Evolutionary conservation across 1,139 yeast species (phyloP), one percentile per base, ranked within the genome.

Genomic region (Taiozyma sp.): DNA sequence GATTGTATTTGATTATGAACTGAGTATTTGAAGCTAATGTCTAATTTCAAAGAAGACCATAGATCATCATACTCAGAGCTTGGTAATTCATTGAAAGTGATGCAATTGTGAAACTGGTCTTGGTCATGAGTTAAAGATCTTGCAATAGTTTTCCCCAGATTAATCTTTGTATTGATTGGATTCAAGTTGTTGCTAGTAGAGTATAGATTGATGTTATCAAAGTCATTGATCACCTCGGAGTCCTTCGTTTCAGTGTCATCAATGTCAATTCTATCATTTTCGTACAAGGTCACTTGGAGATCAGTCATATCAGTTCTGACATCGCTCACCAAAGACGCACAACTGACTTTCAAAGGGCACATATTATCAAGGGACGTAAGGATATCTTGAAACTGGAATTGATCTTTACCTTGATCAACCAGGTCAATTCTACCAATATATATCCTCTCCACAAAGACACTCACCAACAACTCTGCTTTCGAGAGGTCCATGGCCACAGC

Each of bases 1-100:
- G 63, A 58, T 8, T 63, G 62, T 2, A 70, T 60, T 50, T 68
- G 64, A 29, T 60, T 61, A 46, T 59, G 64, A 30, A 69, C 44
- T 30, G 59, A 58, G 32, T 59, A 57, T 50, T 69, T 70, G 13
- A 68, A 49, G 24, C 56, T 47, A 6, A 54, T 49, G 22, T 64
- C 65, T 49, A 67, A 64, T 43, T 64, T 60, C 34, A 71, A 53
- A 0, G 64, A 51, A 44, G 65, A 68, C 74, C 75, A 70, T 5
- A 58, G 45, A 12, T 58, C 56, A 36, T 69, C 69, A 13, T 62
- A 58, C 22, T 59, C 52, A 7, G 51, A 46, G 12, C 60, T 57
- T 7, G 74, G 74, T 19, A 70, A 53, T 2, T 55, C 42, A 0
- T 62, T 56, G 2, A 63, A 48, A 10, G 51, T 55, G 6, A 61